These are phyloP conservation scores for Bipolaris victoriae DNA, from an alignment of 2,329 filamentous ascomycete species.

Conservation along the genomic window DNA sequence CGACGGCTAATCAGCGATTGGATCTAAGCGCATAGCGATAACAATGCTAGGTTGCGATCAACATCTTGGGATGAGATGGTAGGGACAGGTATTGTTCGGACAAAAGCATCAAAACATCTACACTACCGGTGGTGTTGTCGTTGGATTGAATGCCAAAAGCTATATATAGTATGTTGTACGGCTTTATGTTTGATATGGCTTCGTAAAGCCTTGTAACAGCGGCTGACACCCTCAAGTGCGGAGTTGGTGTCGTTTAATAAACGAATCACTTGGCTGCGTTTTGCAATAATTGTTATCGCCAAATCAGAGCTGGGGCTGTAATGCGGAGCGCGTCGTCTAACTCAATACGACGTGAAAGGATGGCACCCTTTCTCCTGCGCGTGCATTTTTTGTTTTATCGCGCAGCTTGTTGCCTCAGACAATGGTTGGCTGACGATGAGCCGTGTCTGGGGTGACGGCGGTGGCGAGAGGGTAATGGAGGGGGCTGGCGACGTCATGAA, in stretches of 20 bases:
- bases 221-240: neutral
- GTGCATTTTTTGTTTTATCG: neutral
- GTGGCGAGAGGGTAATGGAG: slow-evolving; percentile 15
- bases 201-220: neutral
- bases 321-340: neutral
- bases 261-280: neutral
- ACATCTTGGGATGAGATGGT: neutral
- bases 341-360: neutral
- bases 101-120: neutral
- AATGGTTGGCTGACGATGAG: slow-evolving; percentile 1
- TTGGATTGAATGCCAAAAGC: too few species aligned
- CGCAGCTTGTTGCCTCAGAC: neutral
- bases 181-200: neutral
- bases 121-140: neutral
- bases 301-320: neutral
- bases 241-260: neutral
- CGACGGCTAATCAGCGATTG: neutral
- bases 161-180: neutral
- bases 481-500: slow-evolving; percentile 20
- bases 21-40: neutral
- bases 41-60: neutral
- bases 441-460: slow-evolving; percentile 11
- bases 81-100: neutral
- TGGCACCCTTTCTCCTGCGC: neutral
- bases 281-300: neutral